Conservation (phyloP, 2,329 filamentous ascomycete species). For the Cryphonectria naterciae region DNA sequence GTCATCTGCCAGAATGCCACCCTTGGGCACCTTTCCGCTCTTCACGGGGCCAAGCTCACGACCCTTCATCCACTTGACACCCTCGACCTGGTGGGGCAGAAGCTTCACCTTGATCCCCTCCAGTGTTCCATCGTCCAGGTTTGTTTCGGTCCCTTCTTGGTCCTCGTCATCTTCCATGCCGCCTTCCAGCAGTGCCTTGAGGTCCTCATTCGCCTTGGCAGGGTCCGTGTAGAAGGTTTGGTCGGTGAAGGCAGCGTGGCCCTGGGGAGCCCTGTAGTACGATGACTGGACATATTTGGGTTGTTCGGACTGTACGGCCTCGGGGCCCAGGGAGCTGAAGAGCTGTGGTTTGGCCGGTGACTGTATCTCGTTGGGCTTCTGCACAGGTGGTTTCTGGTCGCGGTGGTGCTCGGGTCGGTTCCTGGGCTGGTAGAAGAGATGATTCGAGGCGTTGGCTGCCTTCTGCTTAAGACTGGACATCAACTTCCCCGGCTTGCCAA, state of each 20-base stretch:
- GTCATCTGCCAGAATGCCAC: constrained; percentile 94
- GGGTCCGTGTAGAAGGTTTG: constrained; percentile 69
- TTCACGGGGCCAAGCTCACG: constrained; percentile 88
- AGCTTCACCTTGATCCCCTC: constrained; percentile 86
- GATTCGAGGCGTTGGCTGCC: constrained; percentile 44
- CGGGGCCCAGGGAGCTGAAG: constrained; percentile 50
- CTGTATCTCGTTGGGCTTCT: constrained; percentile 40
- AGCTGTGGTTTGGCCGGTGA: constrained; percentile 44
- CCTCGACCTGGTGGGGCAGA: constrained; percentile 91
- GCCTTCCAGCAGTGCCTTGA: constrained; percentile 82
- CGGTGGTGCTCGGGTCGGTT: constrained; percentile 62
- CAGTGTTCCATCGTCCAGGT: constrained; percentile 57
- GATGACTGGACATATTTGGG: constrained; percentile 40
- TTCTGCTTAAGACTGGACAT: constrained; percentile 58
- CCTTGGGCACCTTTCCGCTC: constrained; percentile 80
- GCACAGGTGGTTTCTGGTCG: constrained; percentile 51
- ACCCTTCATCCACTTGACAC: constrained; percentile 92
- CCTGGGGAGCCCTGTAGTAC: constrained; percentile 22
- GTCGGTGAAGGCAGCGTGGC: constrained; percentile 40
- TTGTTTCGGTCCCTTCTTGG: constrained; percentile 46
- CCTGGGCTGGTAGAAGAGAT: constrained; percentile 57
- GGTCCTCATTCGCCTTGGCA: constrained; percentile 71
- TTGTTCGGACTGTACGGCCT: constrained; percentile 35
- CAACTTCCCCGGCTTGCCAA: constrained; percentile 48
- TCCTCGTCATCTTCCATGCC: constrained; percentile 77